These are phyloP conservation scores for Diplodia sapinea DNA, from an alignment of 2,329 filamentous ascomycete species.

Conservation along the genomic window DNA sequence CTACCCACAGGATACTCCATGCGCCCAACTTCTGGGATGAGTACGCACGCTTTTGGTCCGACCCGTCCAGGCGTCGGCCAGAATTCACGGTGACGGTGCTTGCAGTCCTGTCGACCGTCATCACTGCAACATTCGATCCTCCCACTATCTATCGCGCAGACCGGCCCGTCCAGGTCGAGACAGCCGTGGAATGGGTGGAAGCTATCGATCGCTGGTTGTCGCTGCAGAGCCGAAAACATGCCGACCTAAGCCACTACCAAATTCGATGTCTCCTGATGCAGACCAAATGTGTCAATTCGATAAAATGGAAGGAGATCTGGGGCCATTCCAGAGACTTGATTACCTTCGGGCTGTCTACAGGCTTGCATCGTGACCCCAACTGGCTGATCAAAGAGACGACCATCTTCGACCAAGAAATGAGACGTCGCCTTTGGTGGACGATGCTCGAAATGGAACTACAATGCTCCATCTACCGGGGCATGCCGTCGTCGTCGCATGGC, in stretches of 20 bases:
- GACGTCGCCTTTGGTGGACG: conserved; percentile 63
- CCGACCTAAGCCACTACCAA: conserved; percentile 58
- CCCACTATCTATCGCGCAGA: conserved; percentile 50
- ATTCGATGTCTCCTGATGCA: conserved; percentile 58
- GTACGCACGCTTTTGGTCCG: conserved; percentile 33
- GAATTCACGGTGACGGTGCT: conserved; percentile 51
- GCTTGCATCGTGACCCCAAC: conserved; percentile 58
- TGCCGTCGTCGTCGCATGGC: conserved; percentile 52
- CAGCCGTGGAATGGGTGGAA: conserved; percentile 47
- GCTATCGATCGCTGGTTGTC: conserved; percentile 52
- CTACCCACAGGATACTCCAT: conserved; percentile 35
- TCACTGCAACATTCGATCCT: conserved; percentile 36
- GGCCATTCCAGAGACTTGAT: conserved; percentile 57
- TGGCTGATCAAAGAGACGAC: conserved; percentile 36
- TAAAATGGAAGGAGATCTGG: conserved; percentile 62
- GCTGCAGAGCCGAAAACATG: conserved; percentile 59
- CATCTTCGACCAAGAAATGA: conserved; percentile 58
- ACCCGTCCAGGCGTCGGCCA: conserved; percentile 30
- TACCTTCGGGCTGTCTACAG: conserved; percentile 59
- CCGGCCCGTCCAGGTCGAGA: conserved; percentile 50
- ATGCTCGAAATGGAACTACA: conserved; percentile 64
- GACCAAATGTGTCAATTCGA: conserved; percentile 57
- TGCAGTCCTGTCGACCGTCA: conserved; percentile 48
- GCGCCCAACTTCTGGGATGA: conserved; percentile 38
- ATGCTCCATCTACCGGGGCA: conserved; percentile 60